These are phyloP conservation scores for Themeda triandra DNA, from an alignment of 176 grass and related monocot genomes.

Conservation along the genomic window DNA sequence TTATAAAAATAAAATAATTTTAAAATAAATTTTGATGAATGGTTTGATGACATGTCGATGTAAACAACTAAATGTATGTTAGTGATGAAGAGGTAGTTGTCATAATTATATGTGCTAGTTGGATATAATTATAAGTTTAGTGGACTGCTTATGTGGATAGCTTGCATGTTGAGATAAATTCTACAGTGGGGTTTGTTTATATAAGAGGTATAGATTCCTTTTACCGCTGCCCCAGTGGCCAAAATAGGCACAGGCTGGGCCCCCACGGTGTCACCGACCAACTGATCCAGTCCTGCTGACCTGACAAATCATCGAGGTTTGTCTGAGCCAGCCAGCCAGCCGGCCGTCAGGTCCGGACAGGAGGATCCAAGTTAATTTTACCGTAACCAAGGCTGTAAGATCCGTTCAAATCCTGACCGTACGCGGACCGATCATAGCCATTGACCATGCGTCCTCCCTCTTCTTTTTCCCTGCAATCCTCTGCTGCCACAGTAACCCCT, in stretches of 20 bases:
- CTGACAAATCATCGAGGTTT: neutral
- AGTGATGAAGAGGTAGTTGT: no score
- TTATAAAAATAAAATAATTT: no score
- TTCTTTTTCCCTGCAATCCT: neutral
- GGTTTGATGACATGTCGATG: no score
- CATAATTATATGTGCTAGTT: no score
- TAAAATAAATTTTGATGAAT: no score
- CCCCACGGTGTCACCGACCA: neutral
- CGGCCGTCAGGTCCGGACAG: neutral
- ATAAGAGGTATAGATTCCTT: no score
- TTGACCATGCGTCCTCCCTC: constrained; percentile 13
- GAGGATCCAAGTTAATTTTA: neutral
- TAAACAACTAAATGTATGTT: no score
- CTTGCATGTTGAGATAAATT: no score
- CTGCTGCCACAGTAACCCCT: neutral
- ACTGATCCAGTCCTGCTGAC: neutral
- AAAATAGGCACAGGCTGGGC: neutral
- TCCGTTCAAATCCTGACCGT: constrained; percentile 4
- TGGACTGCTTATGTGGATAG: no score
- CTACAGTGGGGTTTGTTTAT: no score
- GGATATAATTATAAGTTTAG: no score
- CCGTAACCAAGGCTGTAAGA: constrained; percentile 15
- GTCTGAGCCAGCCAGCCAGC: neutral
- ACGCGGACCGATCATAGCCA: neutral
- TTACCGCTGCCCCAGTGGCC: neutral